Base-by-base conservation (phyloP, 441 rosid genomes). In the Geranium incanum region DNA sequence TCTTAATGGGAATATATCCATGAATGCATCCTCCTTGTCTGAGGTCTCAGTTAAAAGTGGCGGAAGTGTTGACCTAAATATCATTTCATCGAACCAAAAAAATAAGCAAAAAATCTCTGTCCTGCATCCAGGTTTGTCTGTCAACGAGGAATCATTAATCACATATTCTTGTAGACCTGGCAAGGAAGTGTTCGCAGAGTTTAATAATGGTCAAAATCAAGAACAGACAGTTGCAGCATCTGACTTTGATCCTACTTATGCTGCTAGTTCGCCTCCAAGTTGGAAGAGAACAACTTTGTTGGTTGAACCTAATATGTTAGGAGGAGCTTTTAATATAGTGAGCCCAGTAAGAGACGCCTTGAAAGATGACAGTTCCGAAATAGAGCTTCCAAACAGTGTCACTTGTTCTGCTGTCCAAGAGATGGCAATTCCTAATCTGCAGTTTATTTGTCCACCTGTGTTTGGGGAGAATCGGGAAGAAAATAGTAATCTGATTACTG, bases 401-500 rank as follows among this genome's bases (percentile, higher is more conserved):
- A 77, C 81, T 72, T 74, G 48, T 78, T 78, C 82, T 37, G 68
- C 45, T 76, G 74, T 74, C 41, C 77, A 74, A 60, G 72, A 74
- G 69, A 80, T 80, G 66, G 76, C 70, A 37, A 78, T 74, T 79
- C 77, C 74, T 48, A 72, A 74, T 68, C 68, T 67, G 50, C 70
- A 66, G 50, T 75, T 74, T 41, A 45, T 43, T 69, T 59, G 71
- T 76, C 67, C 43, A 5, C 72, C 79, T 66, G 77, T 76, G 70
- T 70, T 60, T 75, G 79, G 72, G 72, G 75, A 78, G 75, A 80
- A 79, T 71, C 86, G 75, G 75, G 69, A 76, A 16, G 74, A 73
- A 71, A 80, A 77, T 73, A 76, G 68, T 74, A 74, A 36, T 65
- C 70, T 72, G 63, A 75, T 77, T 78, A 39, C 70, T 21, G 60